Evolutionary conservation across 257 asterid species (phyloP).

Genomic region (Jasminum sambac): DNA sequence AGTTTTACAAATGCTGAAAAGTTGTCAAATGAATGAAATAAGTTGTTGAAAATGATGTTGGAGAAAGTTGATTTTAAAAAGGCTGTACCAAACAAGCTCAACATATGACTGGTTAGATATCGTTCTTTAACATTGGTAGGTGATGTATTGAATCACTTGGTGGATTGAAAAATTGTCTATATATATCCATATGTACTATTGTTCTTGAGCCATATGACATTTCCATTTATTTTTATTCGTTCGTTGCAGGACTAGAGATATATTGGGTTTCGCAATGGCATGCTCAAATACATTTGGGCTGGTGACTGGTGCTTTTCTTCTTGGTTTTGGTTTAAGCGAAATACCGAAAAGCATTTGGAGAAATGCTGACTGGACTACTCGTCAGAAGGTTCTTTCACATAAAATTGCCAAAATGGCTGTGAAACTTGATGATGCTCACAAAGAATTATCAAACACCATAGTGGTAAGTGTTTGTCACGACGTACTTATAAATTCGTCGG

Average conservation of each 20-base stretch:
- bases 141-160: neutral
- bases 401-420: constrained; percentile 90
- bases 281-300: constrained; percentile 99
- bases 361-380: constrained; percentile 95
- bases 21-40: too few species aligned
- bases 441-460: constrained; percentile 86
- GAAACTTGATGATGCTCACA: constrained; percentile 98
- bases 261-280: constrained; percentile 94
- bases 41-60: too few species aligned
- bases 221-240: constrained; percentile 28
- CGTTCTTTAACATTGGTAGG: neutral
- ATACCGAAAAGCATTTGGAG: constrained; percentile 93
- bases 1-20: too few species aligned
- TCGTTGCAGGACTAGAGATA: constrained; percentile 61
- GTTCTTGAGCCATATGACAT: constrained; percentile 18
- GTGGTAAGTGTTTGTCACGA: constrained; percentile 67
- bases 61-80: too few species aligned
- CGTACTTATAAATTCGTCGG: constrained; percentile 2
- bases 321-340: constrained; percentile 97
- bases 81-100: too few species aligned
- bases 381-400: constrained; percentile 95
- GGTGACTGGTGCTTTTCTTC: constrained; percentile 98
- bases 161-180: too few species aligned
- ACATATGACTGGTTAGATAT: neutral
- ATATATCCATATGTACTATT: constrained; percentile 12